These are phyloP conservation scores for Rutidosis leptorrhynchoides DNA, from an alignment of 129 eudicot species.

Conservation along the genomic window DNA sequence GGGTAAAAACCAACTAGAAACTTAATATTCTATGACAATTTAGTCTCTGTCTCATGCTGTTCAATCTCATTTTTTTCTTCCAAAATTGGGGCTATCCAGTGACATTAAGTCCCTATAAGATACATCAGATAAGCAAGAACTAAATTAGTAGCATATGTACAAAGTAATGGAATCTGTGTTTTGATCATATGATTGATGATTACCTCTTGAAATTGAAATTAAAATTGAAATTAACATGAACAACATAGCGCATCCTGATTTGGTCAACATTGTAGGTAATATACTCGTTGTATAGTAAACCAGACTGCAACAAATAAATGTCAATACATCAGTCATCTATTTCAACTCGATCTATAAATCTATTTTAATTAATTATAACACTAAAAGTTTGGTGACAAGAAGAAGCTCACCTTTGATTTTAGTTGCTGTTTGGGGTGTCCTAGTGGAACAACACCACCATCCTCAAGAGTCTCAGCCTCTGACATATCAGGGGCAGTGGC, in stretches of 20 bases:
- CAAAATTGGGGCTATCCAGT: not conserved
- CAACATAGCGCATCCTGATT: slow-evolving; percentile 88
- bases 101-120: not conserved
- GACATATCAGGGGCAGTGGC: slow-evolving; percentile 70
- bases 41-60: slow-evolving; percentile 3
- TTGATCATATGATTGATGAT: too few species aligned
- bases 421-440: slow-evolving; percentile 66
- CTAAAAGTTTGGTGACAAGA: not conserved
- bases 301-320: slow-evolving; percentile 46
- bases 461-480: slow-evolving; percentile 62
- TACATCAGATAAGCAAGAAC: not conserved
- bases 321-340: not conserved
- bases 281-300: slow-evolving; percentile 83
- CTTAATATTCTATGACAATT: not conserved
- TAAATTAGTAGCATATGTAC: not conserved
- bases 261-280: slow-evolving; percentile 92
- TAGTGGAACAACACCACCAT: slow-evolving; percentile 80
- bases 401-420: slow-evolving; percentile 40
- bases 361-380: slow-evolving; percentile 13
- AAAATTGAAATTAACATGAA: slow-evolving; percentile 83
- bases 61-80: not conserved
- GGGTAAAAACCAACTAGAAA: not conserved
- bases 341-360: not conserved
- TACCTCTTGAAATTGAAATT: slow-evolving; percentile 44
- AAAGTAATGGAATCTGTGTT: not conserved